These are phyloP conservation scores for Halenospora varia DNA, from an alignment of 495 filamentous ascomycete species.

Conservation along the genomic window DNA sequence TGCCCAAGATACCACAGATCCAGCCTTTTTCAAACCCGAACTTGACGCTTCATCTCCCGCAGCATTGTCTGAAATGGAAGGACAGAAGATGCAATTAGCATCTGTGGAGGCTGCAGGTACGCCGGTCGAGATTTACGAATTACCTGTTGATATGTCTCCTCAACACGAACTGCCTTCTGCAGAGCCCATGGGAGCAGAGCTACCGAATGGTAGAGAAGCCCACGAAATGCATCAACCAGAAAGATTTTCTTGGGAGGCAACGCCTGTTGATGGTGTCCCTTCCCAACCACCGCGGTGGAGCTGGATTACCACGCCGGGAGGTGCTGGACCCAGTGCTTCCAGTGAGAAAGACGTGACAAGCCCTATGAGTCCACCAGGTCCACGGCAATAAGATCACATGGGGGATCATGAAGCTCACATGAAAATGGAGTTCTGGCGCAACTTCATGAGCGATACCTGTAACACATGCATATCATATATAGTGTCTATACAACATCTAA, in stretches of 20 bases:
- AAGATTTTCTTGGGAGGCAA: background rate
- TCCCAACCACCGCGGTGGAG: background rate
- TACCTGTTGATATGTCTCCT: background rate
- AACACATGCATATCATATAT: background rate
- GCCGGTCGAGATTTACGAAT: background rate
- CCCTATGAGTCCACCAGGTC: too few relatives aligned
- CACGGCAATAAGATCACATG: too few relatives aligned
- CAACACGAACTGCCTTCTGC: background rate
- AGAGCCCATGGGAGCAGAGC: background rate
- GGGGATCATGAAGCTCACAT: too few relatives aligned
- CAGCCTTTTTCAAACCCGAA: background rate
- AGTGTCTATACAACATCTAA: background rate
- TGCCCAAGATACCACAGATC: background rate
- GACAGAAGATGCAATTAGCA: background rate
- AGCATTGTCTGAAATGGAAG: background rate
- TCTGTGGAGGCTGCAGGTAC: background rate
- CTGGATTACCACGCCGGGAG: background rate
- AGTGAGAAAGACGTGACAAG: background rate
- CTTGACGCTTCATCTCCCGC: background rate
- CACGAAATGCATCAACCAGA: background rate
- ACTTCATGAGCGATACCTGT: too few relatives aligned
- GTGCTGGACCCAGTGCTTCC: background rate
- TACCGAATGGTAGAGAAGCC: background rate
- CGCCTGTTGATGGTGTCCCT: background rate
- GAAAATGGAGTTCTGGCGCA: too few relatives aligned